These are phyloP conservation scores for Anthoceros angustus DNA, from an alignment of 225 moss, liverwort and hornwort species.

Conservation along the genomic window DNA sequence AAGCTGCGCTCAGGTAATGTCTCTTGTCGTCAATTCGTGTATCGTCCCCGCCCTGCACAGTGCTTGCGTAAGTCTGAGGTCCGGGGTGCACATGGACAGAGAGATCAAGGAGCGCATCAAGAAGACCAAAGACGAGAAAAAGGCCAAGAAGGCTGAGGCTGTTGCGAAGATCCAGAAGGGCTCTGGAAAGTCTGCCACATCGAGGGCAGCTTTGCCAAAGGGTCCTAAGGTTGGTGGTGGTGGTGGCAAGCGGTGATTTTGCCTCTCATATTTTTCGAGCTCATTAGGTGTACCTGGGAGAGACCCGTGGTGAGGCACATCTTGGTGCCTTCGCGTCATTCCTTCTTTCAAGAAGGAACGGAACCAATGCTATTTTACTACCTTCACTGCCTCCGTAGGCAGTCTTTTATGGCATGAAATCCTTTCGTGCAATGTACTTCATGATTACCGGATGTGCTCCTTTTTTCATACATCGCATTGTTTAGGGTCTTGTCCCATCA, in stretches of 20 bases:
- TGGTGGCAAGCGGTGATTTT: constrained; percentile 6
- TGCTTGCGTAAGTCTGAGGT: neutral
- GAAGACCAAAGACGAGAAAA: constrained; percentile 11
- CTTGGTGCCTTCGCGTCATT: no score
- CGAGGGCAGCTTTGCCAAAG: neutral
- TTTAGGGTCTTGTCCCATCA: no score
- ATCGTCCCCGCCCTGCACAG: neutral
- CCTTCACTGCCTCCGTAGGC: no score
- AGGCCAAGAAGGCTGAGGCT: constrained; percentile 10
- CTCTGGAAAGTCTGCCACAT: neutral
- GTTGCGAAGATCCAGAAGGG: neutral
- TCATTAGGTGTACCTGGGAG: no score
- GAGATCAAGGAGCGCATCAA: constrained; percentile 13
- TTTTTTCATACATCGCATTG: no score
- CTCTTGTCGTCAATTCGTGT: neutral
- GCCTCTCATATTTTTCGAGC: no score
- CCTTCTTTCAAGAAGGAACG: no score
- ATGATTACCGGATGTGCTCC: no score
- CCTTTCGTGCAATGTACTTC: no score
- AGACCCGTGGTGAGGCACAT: no score
- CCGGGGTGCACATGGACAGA: neutral
- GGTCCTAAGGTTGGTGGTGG: constrained; percentile 6
- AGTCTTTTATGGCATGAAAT: no score
- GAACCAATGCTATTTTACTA: no score
- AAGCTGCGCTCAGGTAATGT: constrained; percentile 21